These are phyloP conservation scores for Dianthus caryophyllus DNA, from an alignment of 148 eudicot genomes.

Conservation along the genomic window DNA sequence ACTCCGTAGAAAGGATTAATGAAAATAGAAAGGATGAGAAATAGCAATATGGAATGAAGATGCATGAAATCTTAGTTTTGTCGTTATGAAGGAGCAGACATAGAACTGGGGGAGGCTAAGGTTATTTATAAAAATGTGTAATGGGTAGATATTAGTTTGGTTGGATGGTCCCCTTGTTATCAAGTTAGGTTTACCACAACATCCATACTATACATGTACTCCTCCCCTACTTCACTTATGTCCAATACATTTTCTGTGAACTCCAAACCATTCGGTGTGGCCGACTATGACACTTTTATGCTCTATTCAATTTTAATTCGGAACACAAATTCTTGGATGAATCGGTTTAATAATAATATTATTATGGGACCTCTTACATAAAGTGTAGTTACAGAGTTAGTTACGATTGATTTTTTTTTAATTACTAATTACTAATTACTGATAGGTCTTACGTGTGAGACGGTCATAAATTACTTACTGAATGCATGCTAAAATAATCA, in stretches of 20 bases:
- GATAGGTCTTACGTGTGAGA: too few relatives aligned
- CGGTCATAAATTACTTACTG: too few relatives aligned
- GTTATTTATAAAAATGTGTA: background rate
- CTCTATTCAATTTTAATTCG: background rate
- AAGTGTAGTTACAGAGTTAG: too few relatives aligned
- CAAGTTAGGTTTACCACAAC: slow-evolving; percentile 18
- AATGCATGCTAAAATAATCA: too few relatives aligned
- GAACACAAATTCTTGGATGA: too few relatives aligned
- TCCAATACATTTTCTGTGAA: slow-evolving; percentile 19
- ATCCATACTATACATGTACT: too few relatives aligned
- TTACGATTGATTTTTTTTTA: too few relatives aligned
- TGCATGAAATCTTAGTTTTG: slow-evolving; percentile 11
- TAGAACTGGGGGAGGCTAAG: background rate
- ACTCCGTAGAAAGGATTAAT: too few relatives aligned
- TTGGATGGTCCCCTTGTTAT: slow-evolving; percentile 4
- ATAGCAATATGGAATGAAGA: too few relatives aligned
- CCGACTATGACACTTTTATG: background rate
- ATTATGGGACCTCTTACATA: too few relatives aligned
- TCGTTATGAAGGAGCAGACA: background rate
- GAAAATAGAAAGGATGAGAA: background rate
- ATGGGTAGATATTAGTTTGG: slow-evolving; percentile 12
- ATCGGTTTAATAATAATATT: too few relatives aligned
- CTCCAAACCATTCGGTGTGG: background rate
- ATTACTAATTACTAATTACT: too few relatives aligned
- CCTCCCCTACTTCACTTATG: background rate